A percentile compares a stretch with the other conserved stretches of the same genome.
Evolutionary conservation across 1,284 basidiomycete genomes (phyloP).

Genomic region (Sutorius eximius): DNA sequence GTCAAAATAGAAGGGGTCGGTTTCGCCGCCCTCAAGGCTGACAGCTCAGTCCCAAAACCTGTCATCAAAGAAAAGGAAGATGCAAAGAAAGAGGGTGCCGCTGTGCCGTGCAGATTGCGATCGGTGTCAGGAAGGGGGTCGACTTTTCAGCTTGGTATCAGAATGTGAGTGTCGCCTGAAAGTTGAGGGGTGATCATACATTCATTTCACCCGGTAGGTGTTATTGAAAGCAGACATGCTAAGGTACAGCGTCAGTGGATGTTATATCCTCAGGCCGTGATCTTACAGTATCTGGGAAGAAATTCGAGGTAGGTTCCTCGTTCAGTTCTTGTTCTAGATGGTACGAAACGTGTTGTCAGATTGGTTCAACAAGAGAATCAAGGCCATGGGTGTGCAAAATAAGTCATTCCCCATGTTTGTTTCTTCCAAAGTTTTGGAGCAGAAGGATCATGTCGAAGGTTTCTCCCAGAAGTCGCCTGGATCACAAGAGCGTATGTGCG

Average conservation of each 20-base stretch:
- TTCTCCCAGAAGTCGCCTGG: slow-evolving; percentile 99
- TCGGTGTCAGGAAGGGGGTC: slow-evolving; percentile 92
- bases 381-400: slow-evolving; percentile 94
- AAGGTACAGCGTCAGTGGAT: slow-evolving; percentile 97
- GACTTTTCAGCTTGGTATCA: slow-evolving; percentile 96
- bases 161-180: slow-evolving; percentile 56
- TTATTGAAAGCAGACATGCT: slow-evolving; percentile 98
- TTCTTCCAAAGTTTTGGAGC: slow-evolving; percentile 88
- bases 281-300: slow-evolving; percentile 97
- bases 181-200: background rate
- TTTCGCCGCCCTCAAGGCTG: slow-evolving; percentile 62
- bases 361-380: slow-evolving; percentile 93
- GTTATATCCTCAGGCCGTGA: slow-evolving; percentile 98
- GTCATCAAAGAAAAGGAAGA: slow-evolving; percentile 66
- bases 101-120: slow-evolving; percentile 89
- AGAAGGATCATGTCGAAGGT: slow-evolving; percentile 99
- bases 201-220: slow-evolving; percentile 54
- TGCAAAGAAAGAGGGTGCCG: slow-evolving; percentile 82
- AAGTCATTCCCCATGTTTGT: slow-evolving; percentile 99
- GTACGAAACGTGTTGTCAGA: slow-evolving; percentile 42
- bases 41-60: slow-evolving; percentile 43
- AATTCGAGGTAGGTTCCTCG: slow-evolving; percentile 76
- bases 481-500: slow-evolving; percentile 88
- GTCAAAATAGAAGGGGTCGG: slow-evolving; percentile 71
- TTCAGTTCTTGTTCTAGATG: slow-evolving; percentile 29